Conservation (phyloP, 805 yeast species). For the Cyberlindnera veronae region DNA sequence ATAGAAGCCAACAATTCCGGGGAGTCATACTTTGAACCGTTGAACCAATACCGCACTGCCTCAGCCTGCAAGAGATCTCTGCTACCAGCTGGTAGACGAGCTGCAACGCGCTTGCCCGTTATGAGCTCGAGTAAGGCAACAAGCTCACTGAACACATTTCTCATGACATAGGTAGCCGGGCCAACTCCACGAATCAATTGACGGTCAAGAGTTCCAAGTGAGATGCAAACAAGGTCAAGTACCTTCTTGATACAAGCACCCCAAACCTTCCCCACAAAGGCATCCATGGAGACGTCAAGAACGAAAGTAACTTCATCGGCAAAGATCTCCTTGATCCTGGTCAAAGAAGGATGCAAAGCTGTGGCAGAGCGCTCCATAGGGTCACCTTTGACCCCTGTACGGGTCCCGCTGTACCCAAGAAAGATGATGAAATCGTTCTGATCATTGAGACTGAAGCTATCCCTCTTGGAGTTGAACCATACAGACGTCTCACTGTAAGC, state of each 20-base stretch:
- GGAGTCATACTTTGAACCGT: not conserved
- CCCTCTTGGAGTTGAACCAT: not conserved
- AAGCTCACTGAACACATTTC: conserved; percentile 6
- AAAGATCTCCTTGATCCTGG: not conserved
- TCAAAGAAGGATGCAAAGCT: not conserved
- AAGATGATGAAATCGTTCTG: not conserved
- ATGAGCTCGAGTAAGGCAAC: not conserved
- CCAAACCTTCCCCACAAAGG: not conserved
- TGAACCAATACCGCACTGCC: not conserved
- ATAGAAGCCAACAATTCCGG: not conserved
- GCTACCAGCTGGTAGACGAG: too few relatives aligned
- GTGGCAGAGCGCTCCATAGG: not conserved
- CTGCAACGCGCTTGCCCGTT: not conserved
- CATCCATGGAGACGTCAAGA: not conserved
- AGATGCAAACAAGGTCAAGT: conserved; percentile 1
- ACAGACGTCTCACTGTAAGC: not conserved
- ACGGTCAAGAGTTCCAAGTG: not conserved
- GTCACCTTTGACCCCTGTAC: not conserved
- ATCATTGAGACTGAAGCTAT: not conserved
- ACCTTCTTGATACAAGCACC: not conserved
- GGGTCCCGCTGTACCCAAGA: not conserved
- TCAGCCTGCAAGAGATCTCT: not conserved
- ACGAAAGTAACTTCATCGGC: not conserved
- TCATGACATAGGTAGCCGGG: not conserved
- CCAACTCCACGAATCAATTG: not conserved